These are phyloP conservation scores for Insectozyma bohioensis DNA, from an alignment of 1,139 yeast species.

Conservation along the genomic window DNA sequence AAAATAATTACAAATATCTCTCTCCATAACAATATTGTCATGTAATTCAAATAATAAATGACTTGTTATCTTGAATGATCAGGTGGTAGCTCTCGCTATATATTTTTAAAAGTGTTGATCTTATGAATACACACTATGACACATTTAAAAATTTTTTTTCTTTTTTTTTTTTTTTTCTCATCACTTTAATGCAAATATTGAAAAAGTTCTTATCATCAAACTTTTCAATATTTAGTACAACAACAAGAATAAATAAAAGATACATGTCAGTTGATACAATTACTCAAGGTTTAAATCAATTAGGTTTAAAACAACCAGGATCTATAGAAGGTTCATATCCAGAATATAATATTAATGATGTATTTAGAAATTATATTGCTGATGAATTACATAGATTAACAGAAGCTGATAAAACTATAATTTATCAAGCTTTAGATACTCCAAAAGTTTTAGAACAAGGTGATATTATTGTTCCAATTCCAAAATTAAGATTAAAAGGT, in stretches of 20 bases:
- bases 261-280: slow-evolving; percentile 22
- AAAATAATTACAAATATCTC: too few relatives aligned
- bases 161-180: slow-evolving; percentile 1
- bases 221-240: slow-evolving; percentile 5
- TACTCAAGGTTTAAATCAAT: slow-evolving; percentile 33
- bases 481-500: slow-evolving; percentile 89
- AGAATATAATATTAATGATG: slow-evolving; percentile 72
- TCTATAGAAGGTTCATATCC: slow-evolving; percentile 52
- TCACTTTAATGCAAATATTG: slow-evolving; percentile 13
- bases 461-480: slow-evolving; percentile 88
- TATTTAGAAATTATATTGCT: slow-evolving; percentile 86
- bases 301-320: slow-evolving; percentile 37
- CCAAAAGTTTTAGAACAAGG: slow-evolving; percentile 88
- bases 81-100: too few relatives aligned
- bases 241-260: slow-evolving; percentile 3
- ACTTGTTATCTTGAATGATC: too few relatives aligned
- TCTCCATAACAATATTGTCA: too few relatives aligned
- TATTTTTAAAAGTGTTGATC: too few relatives aligned
- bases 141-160: slow-evolving; percentile 3
- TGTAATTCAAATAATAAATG: too few relatives aligned
- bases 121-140: too few relatives aligned
- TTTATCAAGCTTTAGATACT: slow-evolving; percentile 86
- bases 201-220: slow-evolving; percentile 4
- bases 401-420: slow-evolving; percentile 65
- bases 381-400: slow-evolving; percentile 72